These are phyloP conservation scores for Aquilaria malaccensis DNA, from an alignment of 345 rosid species.

Conservation along the genomic window DNA sequence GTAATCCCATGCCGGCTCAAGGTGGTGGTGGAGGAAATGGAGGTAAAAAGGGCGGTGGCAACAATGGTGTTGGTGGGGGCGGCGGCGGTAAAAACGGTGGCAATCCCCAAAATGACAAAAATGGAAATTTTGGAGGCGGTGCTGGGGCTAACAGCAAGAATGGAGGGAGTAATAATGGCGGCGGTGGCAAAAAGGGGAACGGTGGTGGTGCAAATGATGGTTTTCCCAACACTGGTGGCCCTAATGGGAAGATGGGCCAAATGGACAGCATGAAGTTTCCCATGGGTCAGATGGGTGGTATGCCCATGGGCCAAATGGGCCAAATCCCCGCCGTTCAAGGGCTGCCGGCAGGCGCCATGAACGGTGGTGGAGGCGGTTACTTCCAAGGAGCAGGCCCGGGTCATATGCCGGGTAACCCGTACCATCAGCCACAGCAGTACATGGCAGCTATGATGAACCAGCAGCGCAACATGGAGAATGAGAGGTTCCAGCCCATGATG, in stretches of 20 bases:
- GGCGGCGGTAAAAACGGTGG: constrained; percentile 40
- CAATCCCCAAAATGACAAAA: constrained; percentile 7
- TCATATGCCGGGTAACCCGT: constrained; percentile 62
- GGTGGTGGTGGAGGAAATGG: constrained; percentile 37
- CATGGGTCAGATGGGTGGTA: constrained; percentile 40
- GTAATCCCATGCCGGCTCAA: constrained; percentile 29
- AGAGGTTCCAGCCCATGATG: constrained; percentile 92
- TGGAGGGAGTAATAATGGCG: constrained; percentile 21
- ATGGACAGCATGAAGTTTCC: constrained; percentile 16
- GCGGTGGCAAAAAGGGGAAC: constrained; percentile 23
- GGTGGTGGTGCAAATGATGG: constrained; percentile 40
- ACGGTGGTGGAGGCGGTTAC: constrained; percentile 42
- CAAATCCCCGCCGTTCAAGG: constrained; percentile 71
- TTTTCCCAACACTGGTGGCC: constrained; percentile 34
- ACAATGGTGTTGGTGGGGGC: constrained; percentile 1
- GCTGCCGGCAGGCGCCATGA: constrained; percentile 54
- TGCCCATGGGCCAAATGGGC: constrained; percentile 27
- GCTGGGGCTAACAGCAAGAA: background rate
- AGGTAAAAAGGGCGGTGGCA: constrained; percentile 34
- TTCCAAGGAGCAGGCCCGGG: constrained; percentile 63
- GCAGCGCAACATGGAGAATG: constrained; percentile 73
- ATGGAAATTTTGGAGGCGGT: no score
- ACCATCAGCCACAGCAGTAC: constrained; percentile 41
- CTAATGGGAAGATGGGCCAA: constrained; percentile 33
- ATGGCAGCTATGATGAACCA: constrained; percentile 82